Evolutionary conservation across 441 rosid species (phyloP).

Genomic region (Erysimum cheiri): DNA sequence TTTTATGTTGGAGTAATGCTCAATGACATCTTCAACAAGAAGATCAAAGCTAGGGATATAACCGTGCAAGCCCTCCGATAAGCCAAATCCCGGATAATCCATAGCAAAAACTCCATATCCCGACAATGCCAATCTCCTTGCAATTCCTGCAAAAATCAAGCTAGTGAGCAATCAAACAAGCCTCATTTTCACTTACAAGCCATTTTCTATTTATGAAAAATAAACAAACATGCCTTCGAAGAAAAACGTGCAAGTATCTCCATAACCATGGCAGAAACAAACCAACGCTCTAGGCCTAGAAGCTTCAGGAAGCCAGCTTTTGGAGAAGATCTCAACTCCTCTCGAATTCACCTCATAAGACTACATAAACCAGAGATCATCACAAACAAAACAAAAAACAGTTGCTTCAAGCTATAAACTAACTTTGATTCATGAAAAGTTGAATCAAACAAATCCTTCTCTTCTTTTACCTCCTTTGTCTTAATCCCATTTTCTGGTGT

Average conservation of each 20-base stretch:
- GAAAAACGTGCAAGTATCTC: constrained; percentile 96
- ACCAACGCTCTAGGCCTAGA: constrained; percentile 72
- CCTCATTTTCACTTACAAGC: background rate
- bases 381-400: background rate
- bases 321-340: constrained; percentile 84
- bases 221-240: constrained; percentile 71
- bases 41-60: constrained; percentile 71
- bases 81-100: constrained; percentile 97
- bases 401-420: background rate
- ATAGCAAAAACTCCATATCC: constrained; percentile 91
- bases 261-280: constrained; percentile 95
- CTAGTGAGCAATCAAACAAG: constrained; percentile 23
- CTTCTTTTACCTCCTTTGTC: constrained; percentile 66
- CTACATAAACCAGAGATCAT: constrained; percentile 47
- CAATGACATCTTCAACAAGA: constrained; percentile 82
- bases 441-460: background rate
- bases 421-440: constrained; percentile 14
- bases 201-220: background rate
- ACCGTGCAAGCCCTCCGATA: constrained; percentile 87
- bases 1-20: constrained; percentile 75
- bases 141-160: constrained; percentile 64
- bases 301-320: constrained; percentile 85
- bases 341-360: constrained; percentile 76
- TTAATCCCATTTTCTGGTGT: constrained; percentile 63
- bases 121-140: constrained; percentile 72